These are phyloP conservation scores for Naegleria fowleri DNA, from an alignment of 208 protist species.

Conservation along the genomic window DNA sequence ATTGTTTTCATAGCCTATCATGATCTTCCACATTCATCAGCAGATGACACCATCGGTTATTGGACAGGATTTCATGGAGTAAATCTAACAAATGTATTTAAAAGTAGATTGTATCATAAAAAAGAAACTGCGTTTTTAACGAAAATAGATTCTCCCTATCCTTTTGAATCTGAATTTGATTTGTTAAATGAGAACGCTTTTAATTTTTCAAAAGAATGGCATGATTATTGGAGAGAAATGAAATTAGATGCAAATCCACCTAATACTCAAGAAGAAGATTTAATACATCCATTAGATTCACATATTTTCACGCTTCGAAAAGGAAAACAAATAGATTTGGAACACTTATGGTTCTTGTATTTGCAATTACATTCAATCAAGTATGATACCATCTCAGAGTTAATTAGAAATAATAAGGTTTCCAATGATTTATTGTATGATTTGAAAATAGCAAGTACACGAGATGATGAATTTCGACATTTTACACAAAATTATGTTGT, in stretches of 20 bases:
- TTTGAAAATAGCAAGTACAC: not conserved
- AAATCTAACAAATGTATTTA: not conserved
- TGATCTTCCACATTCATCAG: not conserved
- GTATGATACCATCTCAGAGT: not conserved
- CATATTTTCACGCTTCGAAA: not conserved
- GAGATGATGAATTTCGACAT: not conserved
- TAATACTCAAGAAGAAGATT: not conserved
- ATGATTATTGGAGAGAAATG: not conserved
- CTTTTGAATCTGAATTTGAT: not conserved
- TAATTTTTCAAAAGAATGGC: not conserved
- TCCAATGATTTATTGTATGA: not conserved
- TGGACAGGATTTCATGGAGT: not conserved
- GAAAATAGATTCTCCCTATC: not conserved
- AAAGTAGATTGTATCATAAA: not conserved
- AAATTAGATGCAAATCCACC: not conserved
- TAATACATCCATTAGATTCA: not conserved
- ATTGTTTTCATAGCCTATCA: not conserved
- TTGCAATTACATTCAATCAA: not conserved
- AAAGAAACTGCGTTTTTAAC: not conserved
- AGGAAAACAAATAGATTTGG: not conserved
- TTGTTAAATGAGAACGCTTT: not conserved
- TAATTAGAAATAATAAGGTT: not conserved
- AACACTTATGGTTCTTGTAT: not conserved
- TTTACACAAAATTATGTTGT: not conserved
- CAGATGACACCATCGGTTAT: not conserved